Base-by-base conservation (phyloP, 2,329 filamentous ascomycete species). In the Aspergillus persii region DNA sequence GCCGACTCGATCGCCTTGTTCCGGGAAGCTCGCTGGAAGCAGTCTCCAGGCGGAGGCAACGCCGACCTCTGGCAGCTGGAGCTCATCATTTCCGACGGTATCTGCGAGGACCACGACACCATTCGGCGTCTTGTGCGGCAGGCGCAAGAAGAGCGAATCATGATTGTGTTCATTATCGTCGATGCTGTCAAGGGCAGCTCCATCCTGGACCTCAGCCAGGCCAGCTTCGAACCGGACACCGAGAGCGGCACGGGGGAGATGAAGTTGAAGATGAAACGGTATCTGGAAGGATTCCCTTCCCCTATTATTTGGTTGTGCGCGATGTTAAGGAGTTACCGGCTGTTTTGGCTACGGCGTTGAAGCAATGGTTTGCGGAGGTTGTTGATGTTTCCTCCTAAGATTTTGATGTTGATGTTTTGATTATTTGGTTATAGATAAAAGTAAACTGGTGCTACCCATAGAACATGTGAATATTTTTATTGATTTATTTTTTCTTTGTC, bases 141-240 rank as follows among this genome's bases (percentile, higher is more conserved):
- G 76, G 94, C 95, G 1, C 87, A 92, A 70, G 93, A 97, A 75
- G 91, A 97, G 77, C 84, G 92, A 15, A 96, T 99, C 72, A 97
- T 99, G 91, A 88, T 98, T 63, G 94, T 99, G 5, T 99, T 99
- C 74, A 91, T 99, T 68, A 90, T 99, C 69, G 92, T 99, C 71
- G 95, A 99, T 79, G 82, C 86, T 49, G 71, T 81, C 26, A 76
- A 77, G 59, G 76, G 76, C 27, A 80, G 74, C 61, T 80, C 78
- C 1, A 96, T 99, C 61, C 77, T 98, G 69, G 92, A 97, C 73
- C 82, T 98, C 68, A 92, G 92, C 74, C 89, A 92, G 76, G 94
- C 92, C 41, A 87, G 87, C 71, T 97, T 98, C 71, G 85, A 89
- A 63, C 84, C 84, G 60, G 88, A 91, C 70, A 81, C 76, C 62